Conservation (phyloP, 1,284 basidiomycete genomes). For the Ustilago bromivora region DNA sequence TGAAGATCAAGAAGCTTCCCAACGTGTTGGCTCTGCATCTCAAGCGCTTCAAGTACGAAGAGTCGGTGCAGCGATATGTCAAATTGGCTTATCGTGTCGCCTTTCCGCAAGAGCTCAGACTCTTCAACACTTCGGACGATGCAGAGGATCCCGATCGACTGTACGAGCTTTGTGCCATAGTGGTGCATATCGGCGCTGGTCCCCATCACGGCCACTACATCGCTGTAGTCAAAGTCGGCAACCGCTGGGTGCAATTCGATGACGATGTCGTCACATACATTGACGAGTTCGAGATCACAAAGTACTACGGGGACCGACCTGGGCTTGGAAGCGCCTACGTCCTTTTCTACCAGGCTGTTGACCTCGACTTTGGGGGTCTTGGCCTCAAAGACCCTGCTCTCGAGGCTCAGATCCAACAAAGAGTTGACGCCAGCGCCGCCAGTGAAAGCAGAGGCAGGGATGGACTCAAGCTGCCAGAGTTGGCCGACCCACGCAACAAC, state of each 20-base stretch:
- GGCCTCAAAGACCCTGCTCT: constrained; percentile 36
- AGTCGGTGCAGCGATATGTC: constrained; percentile 86
- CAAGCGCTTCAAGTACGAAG: constrained; percentile 98
- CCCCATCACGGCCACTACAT: constrained; percentile 98
- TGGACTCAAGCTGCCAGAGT: constrained; percentile 21
- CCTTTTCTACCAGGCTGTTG: constrained; percentile 93
- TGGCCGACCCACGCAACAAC: constrained; percentile 22
- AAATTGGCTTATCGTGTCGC: constrained; percentile 96
- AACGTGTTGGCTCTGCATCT: constrained; percentile 94
- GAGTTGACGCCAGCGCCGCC: constrained; percentile 9
- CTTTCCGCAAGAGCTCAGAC: constrained; percentile 90
- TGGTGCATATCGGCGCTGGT: constrained; percentile 95
- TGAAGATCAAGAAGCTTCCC: constrained; percentile 97
- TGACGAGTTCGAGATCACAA: constrained; percentile 87
- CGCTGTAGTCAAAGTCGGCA: constrained; percentile 87
- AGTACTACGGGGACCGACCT: constrained; percentile 91
- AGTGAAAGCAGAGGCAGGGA: constrained; percentile 27
- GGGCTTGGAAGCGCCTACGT: constrained; percentile 90
- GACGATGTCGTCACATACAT: constrained; percentile 91
- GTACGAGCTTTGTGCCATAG: constrained; percentile 93
- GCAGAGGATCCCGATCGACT: constrained; percentile 84
- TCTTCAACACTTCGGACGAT: constrained; percentile 97
- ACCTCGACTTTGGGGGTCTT: constrained; percentile 70
- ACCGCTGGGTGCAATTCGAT: constrained; percentile 90
- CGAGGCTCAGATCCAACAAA: constrained; percentile 28